These are phyloP conservation scores for Rosa hybrid DNA, from an alignment of 331 rosid genomes.

Conservation along the genomic window DNA sequence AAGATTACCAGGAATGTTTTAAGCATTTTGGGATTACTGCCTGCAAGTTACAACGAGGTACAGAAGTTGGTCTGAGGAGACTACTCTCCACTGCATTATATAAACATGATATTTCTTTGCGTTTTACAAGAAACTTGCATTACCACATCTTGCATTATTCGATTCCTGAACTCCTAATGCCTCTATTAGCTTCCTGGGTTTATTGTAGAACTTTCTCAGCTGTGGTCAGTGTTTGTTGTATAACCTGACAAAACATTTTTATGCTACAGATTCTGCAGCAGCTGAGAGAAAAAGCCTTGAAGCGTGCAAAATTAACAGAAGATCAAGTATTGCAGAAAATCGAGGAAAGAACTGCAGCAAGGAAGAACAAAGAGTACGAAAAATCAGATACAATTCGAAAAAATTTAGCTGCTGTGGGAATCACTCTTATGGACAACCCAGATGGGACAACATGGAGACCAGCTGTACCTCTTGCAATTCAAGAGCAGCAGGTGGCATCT, in stretches of 20 bases:
- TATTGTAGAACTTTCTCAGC: background rate
- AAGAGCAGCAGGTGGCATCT: conserved; percentile 49
- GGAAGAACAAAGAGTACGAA: conserved; percentile 72
- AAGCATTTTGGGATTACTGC: conserved; percentile 70
- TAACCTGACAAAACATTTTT: background rate
- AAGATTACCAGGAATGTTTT: conserved; percentile 59
- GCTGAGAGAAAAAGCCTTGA: conserved; percentile 72
- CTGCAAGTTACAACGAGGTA: conserved; percentile 74
- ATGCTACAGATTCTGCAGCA: conserved; percentile 68
- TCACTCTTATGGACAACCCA: conserved; percentile 88
- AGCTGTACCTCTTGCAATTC: conserved; percentile 76
- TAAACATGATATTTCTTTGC: background rate
- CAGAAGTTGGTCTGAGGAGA: conserved; percentile 15
- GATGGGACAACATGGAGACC: conserved; percentile 93
- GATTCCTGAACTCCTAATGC: background rate
- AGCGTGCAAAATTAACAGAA: conserved; percentile 78
- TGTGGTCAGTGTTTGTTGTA: background rate
- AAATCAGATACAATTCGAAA: conserved; percentile 79
- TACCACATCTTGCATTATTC: background rate
- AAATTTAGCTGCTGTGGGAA: conserved; percentile 71
- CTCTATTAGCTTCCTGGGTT: background rate
- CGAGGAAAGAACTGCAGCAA: conserved; percentile 70
- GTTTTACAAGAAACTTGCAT: background rate
- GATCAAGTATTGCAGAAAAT: conserved; percentile 62
- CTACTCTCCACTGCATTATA: conserved; percentile 11